Conservation (phyloP, 139 green algal genomes). For the Trebouxia sp. region DNA sequence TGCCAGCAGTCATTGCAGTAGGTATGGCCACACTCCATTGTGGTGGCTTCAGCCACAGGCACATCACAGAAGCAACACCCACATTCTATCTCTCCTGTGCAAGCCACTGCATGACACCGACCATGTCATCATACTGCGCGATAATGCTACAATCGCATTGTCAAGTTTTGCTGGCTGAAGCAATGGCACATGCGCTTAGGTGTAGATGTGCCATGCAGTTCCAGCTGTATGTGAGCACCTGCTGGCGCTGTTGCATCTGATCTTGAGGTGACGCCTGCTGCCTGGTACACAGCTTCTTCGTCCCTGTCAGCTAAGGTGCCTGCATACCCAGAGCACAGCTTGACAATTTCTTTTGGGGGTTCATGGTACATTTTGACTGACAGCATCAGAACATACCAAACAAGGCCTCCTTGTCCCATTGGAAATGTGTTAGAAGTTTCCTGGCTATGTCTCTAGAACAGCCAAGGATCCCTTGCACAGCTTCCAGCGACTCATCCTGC, state of each 20-base stretch:
- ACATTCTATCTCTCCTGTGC: conserved; percentile 42
- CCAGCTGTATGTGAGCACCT: not conserved
- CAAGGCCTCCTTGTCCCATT: conserved; percentile 67
- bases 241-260: conserved; percentile 14
- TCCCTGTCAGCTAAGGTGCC: conserved; percentile 50
- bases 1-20: conserved; percentile 91
- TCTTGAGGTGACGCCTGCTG: conserved; percentile 39
- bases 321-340: conserved; percentile 6
- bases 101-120: not conserved
- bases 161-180: no score
- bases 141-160: not conserved
- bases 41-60: conserved; percentile 34
- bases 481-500: conserved; percentile 50
- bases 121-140: not conserved
- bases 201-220: not conserved
- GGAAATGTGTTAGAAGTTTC: conserved; percentile 75
- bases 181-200: no score
- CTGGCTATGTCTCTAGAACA: conserved; percentile 57
- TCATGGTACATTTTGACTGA: not conserved
- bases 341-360: not conserved
- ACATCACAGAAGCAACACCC: conserved; percentile 63
- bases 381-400: conserved; percentile 38
- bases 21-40: conserved; percentile 82
- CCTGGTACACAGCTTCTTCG: conserved; percentile 47
- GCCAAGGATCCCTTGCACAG: conserved; percentile 65